phyloP scores from a whole-genome alignment of 1,139 yeast genomes.

The Trichomonascaceae sp. region DNA sequence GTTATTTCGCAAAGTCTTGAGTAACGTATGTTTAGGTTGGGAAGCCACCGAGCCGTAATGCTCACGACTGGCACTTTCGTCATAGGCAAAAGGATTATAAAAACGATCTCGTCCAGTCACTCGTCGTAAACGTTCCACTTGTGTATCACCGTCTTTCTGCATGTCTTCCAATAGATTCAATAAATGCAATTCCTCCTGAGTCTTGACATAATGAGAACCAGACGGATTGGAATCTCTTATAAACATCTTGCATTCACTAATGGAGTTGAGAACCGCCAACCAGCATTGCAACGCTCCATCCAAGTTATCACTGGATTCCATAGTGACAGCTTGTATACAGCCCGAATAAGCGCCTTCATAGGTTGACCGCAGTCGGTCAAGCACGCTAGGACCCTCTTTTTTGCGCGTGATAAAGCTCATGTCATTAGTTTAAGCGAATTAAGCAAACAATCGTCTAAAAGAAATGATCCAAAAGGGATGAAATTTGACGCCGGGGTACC shows the following conservation, averaged over 20 bases:
- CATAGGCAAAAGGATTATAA: background rate
- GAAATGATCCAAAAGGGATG: no score
- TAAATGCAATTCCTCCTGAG: conserved; percentile 6
- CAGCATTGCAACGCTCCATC: conserved; percentile 25
- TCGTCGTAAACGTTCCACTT: conserved; percentile 2
- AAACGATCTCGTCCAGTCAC: background rate
- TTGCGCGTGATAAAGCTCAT: conserved; percentile 21
- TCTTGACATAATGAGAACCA: conserved; percentile 6
- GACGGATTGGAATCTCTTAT: conserved; percentile 3
- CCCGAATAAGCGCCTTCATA: conserved; percentile 36
- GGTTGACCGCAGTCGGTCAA: conserved; percentile 28
- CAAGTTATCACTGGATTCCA: conserved; percentile 31
- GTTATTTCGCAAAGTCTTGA: conserved; percentile 20
- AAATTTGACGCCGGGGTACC: background rate
- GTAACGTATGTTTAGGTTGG: conserved; percentile 15
- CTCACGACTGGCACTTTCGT: background rate
- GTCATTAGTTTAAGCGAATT: conserved; percentile 1
- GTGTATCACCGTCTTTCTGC: conserved; percentile 1
- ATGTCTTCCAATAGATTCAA: conserved; percentile 7
- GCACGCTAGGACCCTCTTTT: conserved; percentile 10
- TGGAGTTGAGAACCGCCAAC: conserved; percentile 10
- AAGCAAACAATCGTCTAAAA: background rate
- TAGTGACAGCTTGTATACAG: conserved; percentile 32
- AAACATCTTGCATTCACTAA: conserved; percentile 7
- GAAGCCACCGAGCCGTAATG: background rate